Conservation (phyloP, 2,329 filamentous ascomycete species). For the Diaporthe ilicicola region DNA sequence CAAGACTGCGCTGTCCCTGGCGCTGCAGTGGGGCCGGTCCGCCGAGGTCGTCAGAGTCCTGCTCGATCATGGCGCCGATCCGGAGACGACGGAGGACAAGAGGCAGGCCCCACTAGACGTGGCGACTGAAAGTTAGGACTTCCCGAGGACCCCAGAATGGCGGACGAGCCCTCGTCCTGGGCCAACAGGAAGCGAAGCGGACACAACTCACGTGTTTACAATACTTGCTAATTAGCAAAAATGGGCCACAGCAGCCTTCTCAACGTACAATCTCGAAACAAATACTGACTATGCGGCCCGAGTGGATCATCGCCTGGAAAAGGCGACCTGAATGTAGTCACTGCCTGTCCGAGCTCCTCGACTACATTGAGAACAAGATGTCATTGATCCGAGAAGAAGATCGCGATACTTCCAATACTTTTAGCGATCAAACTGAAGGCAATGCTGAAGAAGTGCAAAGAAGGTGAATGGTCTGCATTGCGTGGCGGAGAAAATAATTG, state of each 20-base stretch:
- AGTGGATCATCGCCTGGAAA: background rate
- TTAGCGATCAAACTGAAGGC: background rate
- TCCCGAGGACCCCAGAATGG: background rate
- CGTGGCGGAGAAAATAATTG: no score
- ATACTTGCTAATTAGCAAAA: background rate
- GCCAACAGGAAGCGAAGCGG: background rate
- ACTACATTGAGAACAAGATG: background rate
- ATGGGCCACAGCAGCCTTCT: no score
- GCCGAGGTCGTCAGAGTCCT: background rate
- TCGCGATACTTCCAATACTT: background rate
- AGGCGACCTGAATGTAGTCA: background rate
- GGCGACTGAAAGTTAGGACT: background rate
- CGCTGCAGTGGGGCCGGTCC: background rate
- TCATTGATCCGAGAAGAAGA: background rate
- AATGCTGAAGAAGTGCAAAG: background rate
- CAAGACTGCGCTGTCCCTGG: background rate
- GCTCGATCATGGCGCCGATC: background rate
- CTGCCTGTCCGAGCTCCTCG: background rate
- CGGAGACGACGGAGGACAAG: background rate
- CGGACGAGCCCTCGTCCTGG: background rate
- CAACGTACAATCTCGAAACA: rapidly evolving
- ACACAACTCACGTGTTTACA: background rate
- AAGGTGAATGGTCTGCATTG: background rate
- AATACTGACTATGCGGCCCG: background rate
- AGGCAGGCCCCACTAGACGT: background rate